Evolutionary conservation across 164 flowering plant genomes (phyloP).

Genomic region (Annona cherimola): DNA sequence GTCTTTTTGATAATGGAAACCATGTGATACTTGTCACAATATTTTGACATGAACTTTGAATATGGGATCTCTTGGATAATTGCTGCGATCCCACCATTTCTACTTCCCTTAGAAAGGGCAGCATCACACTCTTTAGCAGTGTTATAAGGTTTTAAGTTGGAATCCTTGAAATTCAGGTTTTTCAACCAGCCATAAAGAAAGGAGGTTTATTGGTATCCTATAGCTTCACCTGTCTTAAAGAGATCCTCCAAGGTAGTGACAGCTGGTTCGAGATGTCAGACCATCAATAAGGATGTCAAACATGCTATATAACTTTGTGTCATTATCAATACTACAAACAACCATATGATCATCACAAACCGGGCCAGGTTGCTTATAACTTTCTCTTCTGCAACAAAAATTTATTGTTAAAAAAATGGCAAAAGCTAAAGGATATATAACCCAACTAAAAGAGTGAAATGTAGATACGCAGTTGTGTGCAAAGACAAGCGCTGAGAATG

Average conservation of each 20-base stretch:
- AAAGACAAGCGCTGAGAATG: conserved; percentile 48
- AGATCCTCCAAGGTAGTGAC: conserved; percentile 27
- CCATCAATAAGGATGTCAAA: conserved; percentile 36
- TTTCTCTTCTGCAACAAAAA: conserved; percentile 30
- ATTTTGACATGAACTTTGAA: conserved; percentile 25
- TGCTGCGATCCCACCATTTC: conserved; percentile 36
- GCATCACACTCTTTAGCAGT: conserved; percentile 23
- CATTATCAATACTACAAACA: conserved; percentile 43
- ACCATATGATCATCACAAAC: conserved; percentile 44
- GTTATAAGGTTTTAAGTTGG: conserved; percentile 17
- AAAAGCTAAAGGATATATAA: not conserved
- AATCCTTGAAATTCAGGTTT: conserved; percentile 14
- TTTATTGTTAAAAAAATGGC: not conserved
- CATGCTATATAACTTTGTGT: conserved; percentile 47
- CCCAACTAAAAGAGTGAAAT: not conserved
- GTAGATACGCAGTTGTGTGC: conserved; percentile 29
- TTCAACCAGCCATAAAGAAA: conserved; percentile 28
- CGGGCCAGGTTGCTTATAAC: conserved; percentile 36
- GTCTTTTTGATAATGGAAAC: conserved; percentile 18
- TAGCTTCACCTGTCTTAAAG: conserved; percentile 20
- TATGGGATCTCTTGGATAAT: conserved; percentile 45
- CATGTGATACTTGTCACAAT: conserved; percentile 26
- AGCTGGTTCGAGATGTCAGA: conserved; percentile 37
- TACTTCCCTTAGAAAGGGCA: conserved; percentile 28
- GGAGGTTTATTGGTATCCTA: conserved; percentile 34